Conservation (phyloP, 75 land plant genomes). For the Isoetes taiwanensis region DNA sequence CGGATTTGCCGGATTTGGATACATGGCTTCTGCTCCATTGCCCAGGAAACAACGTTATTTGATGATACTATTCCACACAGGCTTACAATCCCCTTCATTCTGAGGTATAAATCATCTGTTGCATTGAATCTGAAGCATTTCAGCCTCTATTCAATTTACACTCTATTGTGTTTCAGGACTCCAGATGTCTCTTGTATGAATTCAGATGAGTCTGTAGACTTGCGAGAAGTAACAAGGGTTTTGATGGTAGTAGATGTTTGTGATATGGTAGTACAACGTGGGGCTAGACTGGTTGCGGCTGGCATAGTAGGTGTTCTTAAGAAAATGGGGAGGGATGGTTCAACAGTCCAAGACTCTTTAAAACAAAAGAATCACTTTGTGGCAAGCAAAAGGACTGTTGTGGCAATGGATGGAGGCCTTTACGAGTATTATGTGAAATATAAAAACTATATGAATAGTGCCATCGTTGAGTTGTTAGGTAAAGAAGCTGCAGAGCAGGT, state of each 20-base stretch:
- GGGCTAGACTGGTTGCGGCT: constrained; percentile 71
- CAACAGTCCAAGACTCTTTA: constrained; percentile 9
- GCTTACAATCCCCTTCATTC: too few species aligned
- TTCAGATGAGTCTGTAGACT: constrained; percentile 53
- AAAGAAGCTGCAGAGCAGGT: constrained; percentile 31
- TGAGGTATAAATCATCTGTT: too few species aligned
- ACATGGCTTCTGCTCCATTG: too few species aligned
- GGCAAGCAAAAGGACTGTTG: constrained; percentile 44
- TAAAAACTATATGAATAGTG: constrained; percentile 38
- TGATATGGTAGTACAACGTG: constrained; percentile 53
- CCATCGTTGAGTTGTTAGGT: constrained; percentile 57
- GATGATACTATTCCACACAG: too few species aligned
- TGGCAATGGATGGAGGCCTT: constrained; percentile 83
- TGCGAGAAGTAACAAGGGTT: constrained; percentile 37
- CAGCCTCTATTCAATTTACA: too few species aligned
- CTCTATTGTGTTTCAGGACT: too few species aligned
- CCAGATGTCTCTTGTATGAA: constrained; percentile 67
- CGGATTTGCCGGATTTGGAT: too few species aligned
- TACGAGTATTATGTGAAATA: constrained; percentile 66
- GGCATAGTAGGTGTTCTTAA: constrained; percentile 66
- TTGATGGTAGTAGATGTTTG: constrained; percentile 45
- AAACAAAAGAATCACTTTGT: constrained; percentile 17
- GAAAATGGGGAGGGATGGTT: constrained; percentile 47
- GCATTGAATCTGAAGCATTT: too few species aligned
- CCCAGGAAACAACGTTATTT: too few species aligned